Conservation (phyloP, 331 rosid genomes). For the Acacia pycnantha region DNA sequence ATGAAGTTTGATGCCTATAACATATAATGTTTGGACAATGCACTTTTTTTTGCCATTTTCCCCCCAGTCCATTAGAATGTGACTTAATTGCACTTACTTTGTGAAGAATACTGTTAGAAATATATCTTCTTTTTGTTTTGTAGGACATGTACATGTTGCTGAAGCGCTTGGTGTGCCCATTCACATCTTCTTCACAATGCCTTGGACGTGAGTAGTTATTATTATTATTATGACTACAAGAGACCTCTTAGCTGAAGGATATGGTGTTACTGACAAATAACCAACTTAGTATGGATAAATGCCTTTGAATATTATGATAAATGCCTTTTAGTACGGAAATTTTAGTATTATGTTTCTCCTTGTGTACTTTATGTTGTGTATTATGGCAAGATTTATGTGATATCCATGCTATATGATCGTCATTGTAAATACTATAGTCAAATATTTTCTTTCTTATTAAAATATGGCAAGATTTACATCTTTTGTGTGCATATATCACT, state of each 20-base stretch:
- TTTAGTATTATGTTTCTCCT: not conserved
- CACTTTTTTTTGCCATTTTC: too few species aligned
- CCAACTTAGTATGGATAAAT: not conserved
- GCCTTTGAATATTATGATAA: not conserved
- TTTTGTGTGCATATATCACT: not conserved
- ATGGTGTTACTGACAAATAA: not conserved
- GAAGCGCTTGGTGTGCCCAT: constrained; percentile 95
- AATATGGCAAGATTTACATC: not conserved
- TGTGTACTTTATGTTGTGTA: not conserved
- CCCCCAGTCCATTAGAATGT: not conserved
- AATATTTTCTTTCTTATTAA: not conserved
- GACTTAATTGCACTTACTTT: constrained; percentile 35
- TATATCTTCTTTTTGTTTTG: constrained; percentile 27
- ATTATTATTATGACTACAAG: not conserved
- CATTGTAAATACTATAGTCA: not conserved
- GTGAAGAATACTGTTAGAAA: not conserved
- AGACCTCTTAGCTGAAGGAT: not conserved
- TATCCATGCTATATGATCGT: not conserved
- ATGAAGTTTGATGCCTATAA: not conserved
- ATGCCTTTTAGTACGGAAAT: not conserved
- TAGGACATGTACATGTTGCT: constrained; percentile 90
- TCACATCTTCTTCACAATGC: constrained; percentile 98
- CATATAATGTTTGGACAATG: not conserved
- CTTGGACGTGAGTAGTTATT: constrained; percentile 83
- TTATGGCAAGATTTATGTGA: not conserved